These are phyloP conservation scores for Plectosphaerella cucumerina DNA, from an alignment of 2,329 filamentous ascomycete genomes.

Conservation along the genomic window DNA sequence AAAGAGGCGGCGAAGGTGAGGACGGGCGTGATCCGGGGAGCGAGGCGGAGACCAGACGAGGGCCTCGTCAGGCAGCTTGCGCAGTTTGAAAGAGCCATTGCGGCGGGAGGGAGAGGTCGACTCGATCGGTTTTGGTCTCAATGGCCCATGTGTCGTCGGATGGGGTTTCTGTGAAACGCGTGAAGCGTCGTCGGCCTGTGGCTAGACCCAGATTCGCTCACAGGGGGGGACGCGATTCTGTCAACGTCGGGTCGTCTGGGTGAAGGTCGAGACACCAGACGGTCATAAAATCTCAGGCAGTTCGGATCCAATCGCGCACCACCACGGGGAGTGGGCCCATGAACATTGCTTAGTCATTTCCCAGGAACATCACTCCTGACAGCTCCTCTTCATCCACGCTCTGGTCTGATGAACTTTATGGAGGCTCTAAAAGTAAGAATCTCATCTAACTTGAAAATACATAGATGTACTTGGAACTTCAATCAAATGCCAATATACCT, in stretches of 20 bases:
- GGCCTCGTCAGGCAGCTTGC: constrained; percentile 38
- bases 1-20: constrained; percentile 32
- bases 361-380: too few relatives aligned
- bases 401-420: too few relatives aligned
- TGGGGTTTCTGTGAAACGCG: neutral
- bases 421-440: too few relatives aligned
- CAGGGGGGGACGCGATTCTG: neutral
- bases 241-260: neutral
- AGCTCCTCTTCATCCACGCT: too few relatives aligned
- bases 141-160: constrained; percentile 1
- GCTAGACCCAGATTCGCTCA: neutral
- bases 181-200: neutral
- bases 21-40: constrained; percentile 27
- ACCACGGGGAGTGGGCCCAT: neutral
- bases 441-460: too few relatives aligned
- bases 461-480: too few relatives aligned
- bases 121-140: constrained; percentile 5
- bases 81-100: constrained; percentile 35
- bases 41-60: constrained; percentile 20
- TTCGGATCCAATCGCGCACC: neutral
- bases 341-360: constrained; percentile 10
- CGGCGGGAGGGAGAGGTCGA: constrained; percentile 6
- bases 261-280: neutral
- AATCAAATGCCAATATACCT: too few relatives aligned
- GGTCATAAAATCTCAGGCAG: neutral